Evolutionary conservation across 306 rosid genomes (phyloP).

Genomic region (Benincasa hispida): DNA sequence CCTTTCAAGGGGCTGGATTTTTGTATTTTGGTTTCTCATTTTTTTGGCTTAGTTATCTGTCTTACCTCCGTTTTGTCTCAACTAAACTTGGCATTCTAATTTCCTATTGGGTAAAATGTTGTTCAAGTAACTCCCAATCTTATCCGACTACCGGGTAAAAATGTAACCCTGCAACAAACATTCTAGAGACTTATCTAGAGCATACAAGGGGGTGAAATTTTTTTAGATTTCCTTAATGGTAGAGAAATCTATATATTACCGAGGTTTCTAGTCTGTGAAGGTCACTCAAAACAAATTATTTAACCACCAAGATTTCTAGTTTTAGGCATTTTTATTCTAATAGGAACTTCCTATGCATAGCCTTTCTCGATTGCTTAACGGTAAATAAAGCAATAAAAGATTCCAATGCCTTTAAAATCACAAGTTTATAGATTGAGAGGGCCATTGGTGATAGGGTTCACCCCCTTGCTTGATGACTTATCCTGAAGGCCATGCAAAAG

Average conservation of each 20-base stretch:
- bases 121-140: background rate
- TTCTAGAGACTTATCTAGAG: background rate
- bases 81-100: background rate
- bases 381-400: background rate
- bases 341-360: background rate
- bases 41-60: background rate
- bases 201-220: background rate
- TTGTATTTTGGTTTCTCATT: background rate
- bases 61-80: background rate
- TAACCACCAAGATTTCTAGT: background rate
- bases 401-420: background rate
- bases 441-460: background rate
- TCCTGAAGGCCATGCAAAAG: background rate
- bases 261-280: background rate
- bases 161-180: background rate
- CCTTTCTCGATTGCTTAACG: background rate
- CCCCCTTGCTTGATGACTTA: background rate
- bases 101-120: background rate
- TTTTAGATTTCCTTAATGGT: background rate
- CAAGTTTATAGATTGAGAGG: background rate
- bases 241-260: background rate
- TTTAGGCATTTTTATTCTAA: background rate
- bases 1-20: background rate
- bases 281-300: background rate
- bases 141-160: background rate